A percentile compares a stretch with the other conserved stretches of the same genome.
phyloP scores from a whole-genome alignment of 148 eudicot genomes.

The Rhododendron molle region DNA sequence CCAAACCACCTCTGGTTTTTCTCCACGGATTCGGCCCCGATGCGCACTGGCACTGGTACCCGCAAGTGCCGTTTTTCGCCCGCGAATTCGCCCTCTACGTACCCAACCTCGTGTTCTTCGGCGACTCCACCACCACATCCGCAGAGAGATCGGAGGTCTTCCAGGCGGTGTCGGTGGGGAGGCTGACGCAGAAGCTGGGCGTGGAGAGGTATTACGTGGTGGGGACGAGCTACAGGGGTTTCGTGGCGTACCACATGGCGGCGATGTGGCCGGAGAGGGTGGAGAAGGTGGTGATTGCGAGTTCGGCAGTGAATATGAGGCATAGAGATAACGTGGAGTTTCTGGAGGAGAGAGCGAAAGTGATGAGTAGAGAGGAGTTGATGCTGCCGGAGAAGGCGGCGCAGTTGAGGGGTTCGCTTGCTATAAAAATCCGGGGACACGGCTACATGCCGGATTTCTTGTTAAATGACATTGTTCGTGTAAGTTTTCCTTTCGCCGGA shows the following conservation, averaged over 20 bases:
- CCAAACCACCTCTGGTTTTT: constrained; percentile 31
- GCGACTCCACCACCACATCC: constrained; percentile 29
- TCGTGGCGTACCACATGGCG: constrained; percentile 52
- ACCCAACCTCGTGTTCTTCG: constrained; percentile 49
- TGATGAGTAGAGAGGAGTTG: constrained; percentile 31
- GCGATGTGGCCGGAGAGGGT: constrained; percentile 54
- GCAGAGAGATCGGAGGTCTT: constrained; percentile 39
- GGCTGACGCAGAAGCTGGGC: constrained; percentile 39
- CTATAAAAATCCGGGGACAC: not conserved
- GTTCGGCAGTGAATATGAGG: constrained; percentile 43
- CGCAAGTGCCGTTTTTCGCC: constrained; percentile 32
- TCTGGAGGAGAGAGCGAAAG: constrained; percentile 24
- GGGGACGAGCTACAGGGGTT: constrained; percentile 61
- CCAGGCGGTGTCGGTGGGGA: constrained; percentile 37
- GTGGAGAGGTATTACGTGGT: constrained; percentile 32
- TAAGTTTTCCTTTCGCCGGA: not conserved
- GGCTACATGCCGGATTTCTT: constrained; percentile 37
- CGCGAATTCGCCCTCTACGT: constrained; percentile 35
- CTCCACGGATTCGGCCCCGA: constrained; percentile 55
- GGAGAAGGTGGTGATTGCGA: constrained; percentile 47
- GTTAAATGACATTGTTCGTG: constrained; percentile 30
- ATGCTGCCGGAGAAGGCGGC: constrained; percentile 34
- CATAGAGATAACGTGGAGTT: constrained; percentile 27
- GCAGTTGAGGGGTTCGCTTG: constrained; percentile 23
- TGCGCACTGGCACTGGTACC: constrained; percentile 50